Evolutionary conservation across 2,329 filamentous ascomycete species (phyloP).

Genomic region (Myriosclerotinia duriaeana): DNA sequence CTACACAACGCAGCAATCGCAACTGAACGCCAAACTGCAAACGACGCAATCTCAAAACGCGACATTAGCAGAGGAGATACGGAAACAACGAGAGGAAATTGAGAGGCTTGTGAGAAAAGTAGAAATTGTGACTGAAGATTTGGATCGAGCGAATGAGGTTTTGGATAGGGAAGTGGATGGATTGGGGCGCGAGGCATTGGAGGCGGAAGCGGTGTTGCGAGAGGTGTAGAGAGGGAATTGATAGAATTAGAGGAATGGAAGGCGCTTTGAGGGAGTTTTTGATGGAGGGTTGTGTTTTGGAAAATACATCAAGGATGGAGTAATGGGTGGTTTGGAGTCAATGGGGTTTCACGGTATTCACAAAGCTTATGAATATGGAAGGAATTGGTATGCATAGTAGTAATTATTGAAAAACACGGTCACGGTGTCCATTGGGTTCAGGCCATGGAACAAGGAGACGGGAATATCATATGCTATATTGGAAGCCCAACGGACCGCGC

Average conservation of each 20-base stretch:
- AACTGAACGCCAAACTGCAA: constrained; percentile 57
- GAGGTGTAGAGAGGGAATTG: constrained; percentile 15
- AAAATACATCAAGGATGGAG: not conserved
- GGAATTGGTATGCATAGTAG: not conserved
- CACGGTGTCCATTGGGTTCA: not conserved
- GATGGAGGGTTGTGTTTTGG: not conserved
- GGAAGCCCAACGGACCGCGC: not conserved
- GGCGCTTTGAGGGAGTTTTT: not conserved
- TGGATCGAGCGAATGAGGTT: constrained; percentile 49
- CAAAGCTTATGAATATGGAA: too few relatives aligned
- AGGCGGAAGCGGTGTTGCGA: constrained; percentile 27
- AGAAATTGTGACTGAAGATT: constrained; percentile 54
- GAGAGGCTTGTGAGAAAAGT: constrained; percentile 51
- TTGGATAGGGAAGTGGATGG: constrained; percentile 29
- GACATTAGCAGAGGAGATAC: constrained; percentile 51
- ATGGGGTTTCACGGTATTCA: not conserved
- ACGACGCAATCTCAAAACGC: constrained; percentile 59
- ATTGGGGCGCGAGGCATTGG: constrained; percentile 32
- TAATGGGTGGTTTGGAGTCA: not conserved
- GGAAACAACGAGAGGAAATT: constrained; percentile 56
- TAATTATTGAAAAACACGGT: not conserved
- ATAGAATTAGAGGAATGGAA: not conserved
- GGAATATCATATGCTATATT: not conserved
- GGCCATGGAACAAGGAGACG: not conserved
- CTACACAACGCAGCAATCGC: constrained; percentile 53